phyloP scores from a whole-genome alignment of 352 stramenopile genomes.

The Thalassiosira livingstoniorum region DNA sequence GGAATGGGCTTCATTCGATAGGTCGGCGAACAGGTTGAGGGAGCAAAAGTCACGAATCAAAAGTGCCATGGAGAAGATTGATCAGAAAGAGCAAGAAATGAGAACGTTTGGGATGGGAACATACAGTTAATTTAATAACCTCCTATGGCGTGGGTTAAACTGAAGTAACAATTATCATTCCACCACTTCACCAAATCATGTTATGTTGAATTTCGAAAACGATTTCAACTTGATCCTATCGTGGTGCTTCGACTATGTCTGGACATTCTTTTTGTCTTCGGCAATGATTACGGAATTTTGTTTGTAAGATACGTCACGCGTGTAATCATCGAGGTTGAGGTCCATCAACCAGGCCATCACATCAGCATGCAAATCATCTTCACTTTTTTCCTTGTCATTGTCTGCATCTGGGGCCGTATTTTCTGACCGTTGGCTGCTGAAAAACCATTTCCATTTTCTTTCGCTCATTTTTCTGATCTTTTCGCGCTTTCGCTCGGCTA shows the following conservation, averaged over 20 bases:
- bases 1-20: conserved; percentile 74
- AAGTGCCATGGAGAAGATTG: conserved; percentile 41
- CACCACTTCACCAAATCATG: no score
- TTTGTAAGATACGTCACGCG: no score
- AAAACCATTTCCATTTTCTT: conserved; percentile 58
- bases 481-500: conserved; percentile 17
- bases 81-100: conserved; percentile 60
- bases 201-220: no score
- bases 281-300: no score
- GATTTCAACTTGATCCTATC: no score
- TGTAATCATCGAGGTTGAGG: conserved; percentile 27
- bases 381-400: conserved; percentile 5
- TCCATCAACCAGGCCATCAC: conserved; percentile 41
- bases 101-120: conserved; percentile 23
- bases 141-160: no score
- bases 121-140: conserved; percentile 6
- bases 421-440: background rate
- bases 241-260: no score
- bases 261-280: no score
- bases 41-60: conserved; percentile 60
- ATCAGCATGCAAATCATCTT: conserved; percentile 20
- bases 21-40: conserved; percentile 52
- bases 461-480: conserved; percentile 43
- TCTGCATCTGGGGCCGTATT: background rate
- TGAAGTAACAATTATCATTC: no score